Percentiles rank a stretch among this genome's conserved stretches.
Evolutionary conservation across 2,329 filamentous ascomycete species (phyloP).

Genomic region (Xylariaceae sp.): DNA sequence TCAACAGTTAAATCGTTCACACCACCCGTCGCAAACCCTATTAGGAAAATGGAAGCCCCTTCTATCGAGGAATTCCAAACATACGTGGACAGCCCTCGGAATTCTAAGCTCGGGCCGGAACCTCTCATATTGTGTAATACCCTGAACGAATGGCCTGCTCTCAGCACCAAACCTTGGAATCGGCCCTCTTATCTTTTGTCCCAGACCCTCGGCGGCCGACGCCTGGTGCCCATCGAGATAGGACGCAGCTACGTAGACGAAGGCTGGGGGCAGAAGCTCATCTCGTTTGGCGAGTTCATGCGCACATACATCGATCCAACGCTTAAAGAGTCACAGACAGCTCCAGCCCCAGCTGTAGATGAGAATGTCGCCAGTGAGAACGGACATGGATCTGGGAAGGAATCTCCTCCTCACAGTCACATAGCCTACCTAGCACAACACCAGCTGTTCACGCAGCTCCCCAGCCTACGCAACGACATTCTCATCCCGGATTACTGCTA

Average conservation of each 20-base stretch:
- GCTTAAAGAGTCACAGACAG: not conserved
- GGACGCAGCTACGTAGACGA: conserved; percentile 83
- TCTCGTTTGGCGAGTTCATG: conserved; percentile 69
- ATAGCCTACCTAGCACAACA: conserved; percentile 89
- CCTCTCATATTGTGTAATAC: conserved; percentile 67
- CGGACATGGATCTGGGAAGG: not conserved
- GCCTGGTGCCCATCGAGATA: conserved; percentile 80
- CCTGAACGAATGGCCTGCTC: conserved; percentile 70
- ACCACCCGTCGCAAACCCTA: conserved; percentile 38
- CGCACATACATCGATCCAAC: conserved; percentile 48
- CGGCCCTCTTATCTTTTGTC: conserved; percentile 67
- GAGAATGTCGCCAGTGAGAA: not conserved
- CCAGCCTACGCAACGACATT: conserved; percentile 69
- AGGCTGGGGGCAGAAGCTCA: conserved; percentile 76
- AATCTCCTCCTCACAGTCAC: not conserved
- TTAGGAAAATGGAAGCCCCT: conserved; percentile 40
- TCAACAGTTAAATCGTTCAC: conserved; percentile 37
- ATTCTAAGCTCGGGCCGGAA: conserved; percentile 37
- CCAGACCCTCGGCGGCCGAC: conserved; percentile 66
- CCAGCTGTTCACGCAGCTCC: conserved; percentile 78
- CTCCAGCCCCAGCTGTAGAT: no score
- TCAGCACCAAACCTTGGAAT: conserved; percentile 62
- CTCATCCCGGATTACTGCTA: conserved; percentile 80
- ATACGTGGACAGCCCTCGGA: conserved; percentile 46
- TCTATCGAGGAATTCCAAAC: conserved; percentile 56